phyloP scores from a whole-genome alignment of 768 basidiomycete genomes.

The Amanita jacksonii region DNA sequence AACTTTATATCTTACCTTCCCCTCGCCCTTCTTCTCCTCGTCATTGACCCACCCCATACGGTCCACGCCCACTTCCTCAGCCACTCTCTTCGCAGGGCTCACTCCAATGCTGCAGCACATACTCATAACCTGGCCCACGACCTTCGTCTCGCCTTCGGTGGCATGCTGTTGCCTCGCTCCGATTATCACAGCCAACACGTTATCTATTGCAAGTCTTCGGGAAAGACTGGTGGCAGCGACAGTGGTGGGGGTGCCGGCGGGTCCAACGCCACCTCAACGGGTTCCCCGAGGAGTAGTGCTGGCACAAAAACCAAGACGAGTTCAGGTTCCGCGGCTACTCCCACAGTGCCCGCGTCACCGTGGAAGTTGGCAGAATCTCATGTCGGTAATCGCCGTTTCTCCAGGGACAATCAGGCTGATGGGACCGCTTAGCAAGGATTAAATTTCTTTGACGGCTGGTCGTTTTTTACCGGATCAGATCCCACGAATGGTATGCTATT shows the following conservation, averaged over 20 bases:
- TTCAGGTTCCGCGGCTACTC: slow-evolving; percentile 15
- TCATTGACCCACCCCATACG: slow-evolving; percentile 20
- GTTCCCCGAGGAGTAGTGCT: slow-evolving; percentile 10
- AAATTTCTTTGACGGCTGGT: slow-evolving; percentile 77
- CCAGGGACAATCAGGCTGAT: slow-evolving; percentile 6
- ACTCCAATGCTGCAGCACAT: slow-evolving; percentile 44
- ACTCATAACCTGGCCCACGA: slow-evolving; percentile 59
- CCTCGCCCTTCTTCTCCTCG: slow-evolving; percentile 27
- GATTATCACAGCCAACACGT: slow-evolving; percentile 18
- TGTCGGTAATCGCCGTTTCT: slow-evolving; percentile 27
- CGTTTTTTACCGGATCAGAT: slow-evolving; percentile 59
- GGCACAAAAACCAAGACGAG: slow-evolving; percentile 14
- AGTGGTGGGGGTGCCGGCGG: no score
- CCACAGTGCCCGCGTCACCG: slow-evolving; percentile 28
- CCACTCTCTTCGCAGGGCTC: slow-evolving; percentile 37
- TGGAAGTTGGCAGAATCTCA: slow-evolving; percentile 55
- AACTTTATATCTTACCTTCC: slow-evolving; percentile 23
- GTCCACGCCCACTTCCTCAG: slow-evolving; percentile 25
- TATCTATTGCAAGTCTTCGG: slow-evolving; percentile 34
- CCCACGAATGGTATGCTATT: slow-evolving; percentile 56
- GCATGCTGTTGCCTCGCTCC: slow-evolving; percentile 38
- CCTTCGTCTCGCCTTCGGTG: slow-evolving; percentile 54
- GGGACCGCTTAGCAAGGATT: slow-evolving; percentile 41
- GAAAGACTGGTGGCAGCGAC: slow-evolving; percentile 20
- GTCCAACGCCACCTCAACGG: slow-evolving; percentile 15